Evolutionary conservation across 164 flowering plant species (phyloP).

Genomic region (Houttuynia cordata): DNA sequence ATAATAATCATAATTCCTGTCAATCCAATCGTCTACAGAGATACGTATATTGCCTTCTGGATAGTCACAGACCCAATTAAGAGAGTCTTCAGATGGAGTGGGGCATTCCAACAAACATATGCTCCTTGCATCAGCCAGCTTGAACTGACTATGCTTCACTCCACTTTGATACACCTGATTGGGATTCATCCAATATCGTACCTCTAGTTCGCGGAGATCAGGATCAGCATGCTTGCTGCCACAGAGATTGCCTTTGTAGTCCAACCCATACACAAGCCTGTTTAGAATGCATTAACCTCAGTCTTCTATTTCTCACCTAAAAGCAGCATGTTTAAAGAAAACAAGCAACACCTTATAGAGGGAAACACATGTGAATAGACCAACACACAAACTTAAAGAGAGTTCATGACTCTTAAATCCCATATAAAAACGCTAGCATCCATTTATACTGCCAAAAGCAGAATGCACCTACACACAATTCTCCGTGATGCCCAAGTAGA

Average conservation of each 20-base stretch:
- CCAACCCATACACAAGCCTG: conserved; percentile 89
- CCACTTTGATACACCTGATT: conserved; percentile 92
- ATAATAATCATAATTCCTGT: conserved; percentile 81
- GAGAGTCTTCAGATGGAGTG: conserved; percentile 58
- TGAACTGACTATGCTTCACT: conserved; percentile 44
- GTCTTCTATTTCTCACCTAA: not conserved
- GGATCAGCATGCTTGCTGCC: conserved; percentile 73
- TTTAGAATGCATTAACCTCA: not conserved
- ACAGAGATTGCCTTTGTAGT: conserved; percentile 91
- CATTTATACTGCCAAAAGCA: too few species aligned
- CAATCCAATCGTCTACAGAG: conserved; percentile 70
- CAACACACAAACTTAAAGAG: not conserved
- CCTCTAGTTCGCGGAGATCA: conserved; percentile 67
- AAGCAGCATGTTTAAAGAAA: not conserved
- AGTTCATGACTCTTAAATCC: too few species aligned
- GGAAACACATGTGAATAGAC: not conserved
- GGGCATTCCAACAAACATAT: conserved; percentile 95
- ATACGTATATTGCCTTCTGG: conserved; percentile 83
- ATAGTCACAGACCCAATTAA: conserved; percentile 96
- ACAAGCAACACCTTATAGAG: not conserved
- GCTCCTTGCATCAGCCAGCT: conserved; percentile 63
- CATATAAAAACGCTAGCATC: too few species aligned
- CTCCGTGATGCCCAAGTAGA: too few species aligned
- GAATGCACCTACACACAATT: too few species aligned
- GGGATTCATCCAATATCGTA: conserved; percentile 78